Percentiles rank a stretch among this genome's conserved stretches.
Conservation (phyloP, 139 green algal species). For the Mychonastes homosphaera region DNA sequence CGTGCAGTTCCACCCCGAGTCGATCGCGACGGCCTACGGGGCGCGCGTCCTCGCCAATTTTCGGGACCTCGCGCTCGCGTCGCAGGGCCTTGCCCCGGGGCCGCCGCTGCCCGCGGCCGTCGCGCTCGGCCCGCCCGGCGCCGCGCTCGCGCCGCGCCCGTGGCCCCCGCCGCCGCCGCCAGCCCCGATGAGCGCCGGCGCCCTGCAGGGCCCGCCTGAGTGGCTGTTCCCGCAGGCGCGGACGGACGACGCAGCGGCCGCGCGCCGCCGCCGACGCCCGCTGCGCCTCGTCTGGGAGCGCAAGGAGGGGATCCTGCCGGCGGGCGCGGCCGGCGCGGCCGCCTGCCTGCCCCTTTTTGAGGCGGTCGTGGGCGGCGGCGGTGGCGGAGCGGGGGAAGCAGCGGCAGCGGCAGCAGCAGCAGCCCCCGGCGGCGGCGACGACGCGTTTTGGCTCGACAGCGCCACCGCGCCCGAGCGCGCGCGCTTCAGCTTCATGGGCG, state of each 20-base stretch:
- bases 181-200: too few relatives aligned
- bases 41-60: slow-evolving; percentile 80
- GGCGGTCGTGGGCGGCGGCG: background rate
- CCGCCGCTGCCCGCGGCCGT: background rate
- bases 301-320: too few relatives aligned
- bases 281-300: too few relatives aligned
- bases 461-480: slow-evolving; percentile 54
- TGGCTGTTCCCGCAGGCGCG: too few relatives aligned
- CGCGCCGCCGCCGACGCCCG: too few relatives aligned
- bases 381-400: background rate
- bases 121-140: slow-evolving; percentile 14
- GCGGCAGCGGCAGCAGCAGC: slow-evolving; percentile 7
- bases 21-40: slow-evolving; percentile 68
- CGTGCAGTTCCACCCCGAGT: slow-evolving; percentile 97
- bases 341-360: slow-evolving; percentile 13
- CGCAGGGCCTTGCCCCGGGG: background rate
- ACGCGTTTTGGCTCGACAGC: slow-evolving; percentile 91
- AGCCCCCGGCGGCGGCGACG: slow-evolving; percentile 9
- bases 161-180: too few relatives aligned
- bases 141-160: background rate
- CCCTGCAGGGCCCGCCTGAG: too few relatives aligned
- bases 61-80: slow-evolving; percentile 36
- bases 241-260: too few relatives aligned
- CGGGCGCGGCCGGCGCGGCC: too few relatives aligned
- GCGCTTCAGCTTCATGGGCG: slow-evolving; percentile 88